Conservation (phyloP, 306 rosid genomes). For the Myrica gale region DNA sequence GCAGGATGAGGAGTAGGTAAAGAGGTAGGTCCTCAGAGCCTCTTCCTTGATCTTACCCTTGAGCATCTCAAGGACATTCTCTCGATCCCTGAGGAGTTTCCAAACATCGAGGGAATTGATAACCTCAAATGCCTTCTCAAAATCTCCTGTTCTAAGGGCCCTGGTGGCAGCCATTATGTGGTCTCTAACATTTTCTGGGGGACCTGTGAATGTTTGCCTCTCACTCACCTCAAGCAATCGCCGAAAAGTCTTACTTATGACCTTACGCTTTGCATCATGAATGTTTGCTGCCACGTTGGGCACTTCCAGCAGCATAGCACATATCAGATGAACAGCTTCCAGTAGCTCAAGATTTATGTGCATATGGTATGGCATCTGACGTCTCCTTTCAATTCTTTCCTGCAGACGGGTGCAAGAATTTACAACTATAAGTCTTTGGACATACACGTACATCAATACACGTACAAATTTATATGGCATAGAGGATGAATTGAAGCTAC, state of each 20-base stretch:
- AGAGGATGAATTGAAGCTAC: background rate
- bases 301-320: slow-evolving; percentile 97
- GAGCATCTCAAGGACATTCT: slow-evolving; percentile 64
- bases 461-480: background rate
- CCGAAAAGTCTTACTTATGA: slow-evolving; percentile 78
- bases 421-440: background rate
- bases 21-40: slow-evolving; percentile 85
- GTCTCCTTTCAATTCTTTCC: slow-evolving; percentile 97
- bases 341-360: slow-evolving; percentile 95
- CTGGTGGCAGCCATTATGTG: slow-evolving; percentile 92
- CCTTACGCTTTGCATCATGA: slow-evolving; percentile 72
- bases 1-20: slow-evolving; percentile 76
- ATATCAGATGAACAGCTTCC: slow-evolving; percentile 84
- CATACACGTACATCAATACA: background rate
- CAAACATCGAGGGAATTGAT: slow-evolving; percentile 77
- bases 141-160: slow-evolving; percentile 76
- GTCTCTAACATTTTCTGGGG: slow-evolving; percentile 92
- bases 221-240: slow-evolving; percentile 79
- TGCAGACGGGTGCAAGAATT: background rate
- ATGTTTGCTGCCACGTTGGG: slow-evolving; percentile 86
- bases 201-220: slow-evolving; percentile 84
- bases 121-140: slow-evolving; percentile 59
- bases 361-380: slow-evolving; percentile 99
- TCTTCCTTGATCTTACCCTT: slow-evolving; percentile 85
- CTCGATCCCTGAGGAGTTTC: slow-evolving; percentile 73